Conservation (phyloP, 1,284 basidiomycete species). For the Cutaneotrichosporon mucoides region DNA sequence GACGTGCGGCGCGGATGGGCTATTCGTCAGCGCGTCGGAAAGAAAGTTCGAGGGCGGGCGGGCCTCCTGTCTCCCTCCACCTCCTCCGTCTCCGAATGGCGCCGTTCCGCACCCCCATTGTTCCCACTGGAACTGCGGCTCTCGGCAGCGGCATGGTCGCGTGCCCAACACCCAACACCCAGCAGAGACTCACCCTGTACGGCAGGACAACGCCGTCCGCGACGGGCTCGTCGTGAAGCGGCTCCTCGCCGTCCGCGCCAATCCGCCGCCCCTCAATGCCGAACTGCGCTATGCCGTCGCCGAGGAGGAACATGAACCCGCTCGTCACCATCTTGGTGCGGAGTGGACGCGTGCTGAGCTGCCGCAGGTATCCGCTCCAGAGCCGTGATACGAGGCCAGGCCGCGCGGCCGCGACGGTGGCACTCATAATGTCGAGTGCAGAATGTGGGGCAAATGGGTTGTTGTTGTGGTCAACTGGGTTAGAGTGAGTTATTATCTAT, state of each 20-base stretch:
- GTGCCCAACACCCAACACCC: too few species aligned
- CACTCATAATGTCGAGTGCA: too few species aligned
- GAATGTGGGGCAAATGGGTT: too few species aligned
- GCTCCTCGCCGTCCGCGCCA: not conserved
- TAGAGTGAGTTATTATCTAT: too few species aligned
- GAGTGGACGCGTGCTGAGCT: slow-evolving; percentile 9
- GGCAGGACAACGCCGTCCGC: not conserved
- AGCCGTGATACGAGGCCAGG: slow-evolving; percentile 1
- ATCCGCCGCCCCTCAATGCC: slow-evolving; percentile 19
- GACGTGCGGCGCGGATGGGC: slow-evolving; percentile 11
- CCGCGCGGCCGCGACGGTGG: not conserved
- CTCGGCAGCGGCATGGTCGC: too few species aligned
- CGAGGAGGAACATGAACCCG: slow-evolving; percentile 14
- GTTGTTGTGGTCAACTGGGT: too few species aligned
- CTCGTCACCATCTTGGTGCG: slow-evolving; percentile 24
- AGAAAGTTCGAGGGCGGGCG: too few species aligned
- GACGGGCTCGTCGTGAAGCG: not conserved
- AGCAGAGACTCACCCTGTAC: too few species aligned
- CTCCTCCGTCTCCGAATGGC: too few species aligned
- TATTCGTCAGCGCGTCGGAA: not conserved
- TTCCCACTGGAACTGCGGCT: too few species aligned
- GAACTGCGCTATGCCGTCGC: slow-evolving; percentile 23
- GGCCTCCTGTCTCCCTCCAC: too few species aligned
- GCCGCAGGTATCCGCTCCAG: slow-evolving; percentile 8
- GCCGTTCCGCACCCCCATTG: too few species aligned